Percentiles rank a stretch among this genome's conserved stretches.
phyloP scores from a whole-genome alignment of 805 yeast species.

The Candida corydali region DNA sequence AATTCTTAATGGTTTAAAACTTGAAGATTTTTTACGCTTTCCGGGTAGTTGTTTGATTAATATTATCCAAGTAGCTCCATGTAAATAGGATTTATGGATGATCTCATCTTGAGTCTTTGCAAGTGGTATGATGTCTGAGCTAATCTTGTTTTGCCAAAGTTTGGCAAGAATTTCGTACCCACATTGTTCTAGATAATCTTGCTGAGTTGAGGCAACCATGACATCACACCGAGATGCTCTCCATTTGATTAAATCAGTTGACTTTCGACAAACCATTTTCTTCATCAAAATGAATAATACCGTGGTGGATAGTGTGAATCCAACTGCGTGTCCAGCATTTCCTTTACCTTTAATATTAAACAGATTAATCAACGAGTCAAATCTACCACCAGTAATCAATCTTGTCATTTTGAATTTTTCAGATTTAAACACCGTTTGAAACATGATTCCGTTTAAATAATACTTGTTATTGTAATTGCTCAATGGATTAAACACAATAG shows the following conservation, averaged over 20 bases:
- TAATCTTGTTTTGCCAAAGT: constrained; percentile 75
- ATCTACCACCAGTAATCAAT: constrained; percentile 92
- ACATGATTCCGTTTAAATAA: constrained; percentile 81
- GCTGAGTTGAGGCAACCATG: constrained; percentile 65
- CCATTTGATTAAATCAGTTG: constrained; percentile 14
- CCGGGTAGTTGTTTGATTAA: constrained; percentile 63
- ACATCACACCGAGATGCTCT: constrained; percentile 67
- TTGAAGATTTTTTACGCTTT: constrained; percentile 31
- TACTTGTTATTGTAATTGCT: constrained; percentile 79
- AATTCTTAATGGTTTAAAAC: constrained; percentile 71
- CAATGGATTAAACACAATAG: constrained; percentile 70
- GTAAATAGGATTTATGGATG: constrained; percentile 54
- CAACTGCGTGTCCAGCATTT: constrained; percentile 58
- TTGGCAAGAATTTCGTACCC: constrained; percentile 61
- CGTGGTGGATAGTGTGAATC: constrained; percentile 69
- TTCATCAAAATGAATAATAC: constrained; percentile 35
- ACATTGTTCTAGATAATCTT: constrained; percentile 48
- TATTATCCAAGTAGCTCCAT: constrained; percentile 75
- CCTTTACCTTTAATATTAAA: constrained; percentile 38
- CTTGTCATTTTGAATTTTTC: constrained; percentile 42
- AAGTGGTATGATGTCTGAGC: constrained; percentile 55
- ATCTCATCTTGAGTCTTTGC: constrained; percentile 55
- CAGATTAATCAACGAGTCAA: constrained; percentile 66
- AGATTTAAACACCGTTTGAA: constrained; percentile 74
- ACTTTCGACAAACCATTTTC: constrained; percentile 17